Conservation (phyloP, 192 early-diverging fungal species). For the Lunasporangiospora selenospora region DNA sequence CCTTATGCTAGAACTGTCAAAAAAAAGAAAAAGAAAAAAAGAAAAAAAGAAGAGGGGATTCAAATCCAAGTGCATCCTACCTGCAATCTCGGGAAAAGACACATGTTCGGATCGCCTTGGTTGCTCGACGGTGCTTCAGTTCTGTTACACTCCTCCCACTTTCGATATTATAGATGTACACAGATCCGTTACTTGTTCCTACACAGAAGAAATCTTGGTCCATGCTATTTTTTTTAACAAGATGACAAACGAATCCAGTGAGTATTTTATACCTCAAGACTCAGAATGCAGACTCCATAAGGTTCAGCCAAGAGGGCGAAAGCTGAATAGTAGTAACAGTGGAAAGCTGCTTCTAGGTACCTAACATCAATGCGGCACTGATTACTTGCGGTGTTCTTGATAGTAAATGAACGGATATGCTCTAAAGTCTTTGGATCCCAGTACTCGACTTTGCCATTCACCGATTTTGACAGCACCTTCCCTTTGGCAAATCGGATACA, state of each 20-base stretch:
- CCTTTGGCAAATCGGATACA: constrained; percentile 75
- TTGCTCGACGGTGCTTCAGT: constrained; percentile 77
- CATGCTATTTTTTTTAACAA: constrained; percentile 43
- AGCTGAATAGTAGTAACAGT: not conserved
- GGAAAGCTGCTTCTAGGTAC: constrained; percentile 3
- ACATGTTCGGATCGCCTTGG: constrained; percentile 80
- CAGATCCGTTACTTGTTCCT: constrained; percentile 75
- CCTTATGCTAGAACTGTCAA: not conserved
- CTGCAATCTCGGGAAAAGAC: constrained; percentile 78
- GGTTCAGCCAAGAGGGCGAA: not conserved
- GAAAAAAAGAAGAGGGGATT: too few relatives aligned
- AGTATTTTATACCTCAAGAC: not conserved
- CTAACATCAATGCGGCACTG: constrained; percentile 55
- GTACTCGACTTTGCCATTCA: constrained; percentile 78
- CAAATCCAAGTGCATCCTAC: constrained; percentile 34
- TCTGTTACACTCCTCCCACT: constrained; percentile 68
- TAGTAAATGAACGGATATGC: constrained; percentile 51
- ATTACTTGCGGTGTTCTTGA: constrained; percentile 48
- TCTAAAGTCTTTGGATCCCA: constrained; percentile 67
- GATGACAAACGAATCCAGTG: constrained; percentile 8
- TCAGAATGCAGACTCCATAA: not conserved
- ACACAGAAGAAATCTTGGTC: constrained; percentile 78
- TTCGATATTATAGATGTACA: constrained; percentile 75
- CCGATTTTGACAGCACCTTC: constrained; percentile 73
- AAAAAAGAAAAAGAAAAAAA: not conserved